A percentile compares a stretch with the other conserved stretches of the same genome.
phyloP scores from a whole-genome alignment of 768 basidiomycete species.

The Tricholoma terreum region DNA sequence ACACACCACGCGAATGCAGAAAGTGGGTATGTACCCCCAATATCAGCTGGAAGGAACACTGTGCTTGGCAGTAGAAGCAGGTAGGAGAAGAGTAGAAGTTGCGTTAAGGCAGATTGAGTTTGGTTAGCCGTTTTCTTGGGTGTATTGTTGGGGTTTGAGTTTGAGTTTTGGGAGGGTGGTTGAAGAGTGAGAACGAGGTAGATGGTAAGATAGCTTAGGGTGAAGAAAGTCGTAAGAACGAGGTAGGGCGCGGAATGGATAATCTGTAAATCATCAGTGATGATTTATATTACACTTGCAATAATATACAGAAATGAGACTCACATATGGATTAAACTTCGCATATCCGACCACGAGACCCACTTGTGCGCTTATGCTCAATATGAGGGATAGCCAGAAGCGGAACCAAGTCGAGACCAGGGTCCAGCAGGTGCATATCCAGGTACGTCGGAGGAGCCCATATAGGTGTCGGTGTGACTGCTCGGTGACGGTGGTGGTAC shows the following conservation, averaged over 20 bases:
- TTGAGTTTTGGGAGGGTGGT: constrained; percentile 26
- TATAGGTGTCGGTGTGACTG: constrained; percentile 2
- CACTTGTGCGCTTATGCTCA: background rate
- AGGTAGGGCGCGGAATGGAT: background rate
- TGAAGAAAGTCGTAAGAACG: background rate
- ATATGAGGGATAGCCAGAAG: background rate
- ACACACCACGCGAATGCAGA: constrained; percentile 51
- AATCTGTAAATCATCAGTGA: background rate
- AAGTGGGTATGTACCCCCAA: constrained; percentile 58
- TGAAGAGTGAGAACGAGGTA: background rate
- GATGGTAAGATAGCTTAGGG: background rate
- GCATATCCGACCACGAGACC: background rate
- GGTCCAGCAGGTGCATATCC: background rate
- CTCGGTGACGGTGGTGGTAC: constrained; percentile 17
- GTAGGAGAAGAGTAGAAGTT: constrained; percentile 57
- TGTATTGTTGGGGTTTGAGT: constrained; percentile 45
- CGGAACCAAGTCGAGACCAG: background rate
- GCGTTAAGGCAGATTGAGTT: constrained; percentile 12
- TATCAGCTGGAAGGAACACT: constrained; percentile 34
- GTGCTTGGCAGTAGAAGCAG: constrained; percentile 50
- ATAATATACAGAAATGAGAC: background rate
- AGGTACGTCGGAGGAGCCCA: constrained; percentile 2
- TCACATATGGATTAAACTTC: constrained; percentile 1
- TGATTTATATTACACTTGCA: background rate
- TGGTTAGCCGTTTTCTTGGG: background rate